These are phyloP conservation scores for Decorospora gaudefroyi DNA, from an alignment of 2,329 filamentous ascomycete species.

Conservation along the genomic window DNA sequence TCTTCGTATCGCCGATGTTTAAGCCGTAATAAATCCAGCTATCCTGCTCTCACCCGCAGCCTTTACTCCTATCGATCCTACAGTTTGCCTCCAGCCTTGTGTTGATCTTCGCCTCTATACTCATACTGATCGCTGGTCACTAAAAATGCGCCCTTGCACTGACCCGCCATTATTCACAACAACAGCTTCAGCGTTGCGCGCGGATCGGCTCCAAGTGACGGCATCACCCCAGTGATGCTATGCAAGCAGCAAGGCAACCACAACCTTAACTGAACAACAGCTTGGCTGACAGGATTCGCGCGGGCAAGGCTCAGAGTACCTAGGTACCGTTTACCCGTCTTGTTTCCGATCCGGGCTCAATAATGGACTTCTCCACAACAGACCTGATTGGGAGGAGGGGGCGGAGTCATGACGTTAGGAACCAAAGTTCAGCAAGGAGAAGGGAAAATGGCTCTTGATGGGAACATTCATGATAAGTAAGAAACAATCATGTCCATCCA, in stretches of 20 bases:
- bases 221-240: conserved; percentile 3
- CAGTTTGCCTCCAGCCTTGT: too few species aligned
- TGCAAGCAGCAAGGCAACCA: too few species aligned
- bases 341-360: conserved; percentile 4
- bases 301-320: conserved; percentile 14
- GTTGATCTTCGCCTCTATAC: conserved; percentile 6
- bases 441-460: not conserved
- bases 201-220: conserved; percentile 7
- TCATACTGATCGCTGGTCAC: too few species aligned
- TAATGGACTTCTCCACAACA: not conserved
- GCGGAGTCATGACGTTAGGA: conserved; percentile 19
- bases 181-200: conserved; percentile 2
- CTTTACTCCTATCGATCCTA: too few species aligned
- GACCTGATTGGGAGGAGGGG: conserved; percentile 13
- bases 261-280: conserved; percentile 17
- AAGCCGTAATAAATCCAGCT: too few species aligned
- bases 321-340: conserved; percentile 13
- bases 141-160: conserved; percentile 15
- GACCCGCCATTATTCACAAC: conserved; percentile 8
- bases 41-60: too few species aligned
- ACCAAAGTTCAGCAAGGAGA: not conserved
- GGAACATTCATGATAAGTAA: conserved; percentile 7
- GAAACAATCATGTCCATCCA: not conserved
- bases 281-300: conserved; percentile 6
- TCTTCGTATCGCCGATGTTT: too few species aligned